Evolutionary conservation across 148 eudicot genomes (phyloP), one percentile per base, ranked within the genome.

Genomic region (Spergularia marina): DNA sequence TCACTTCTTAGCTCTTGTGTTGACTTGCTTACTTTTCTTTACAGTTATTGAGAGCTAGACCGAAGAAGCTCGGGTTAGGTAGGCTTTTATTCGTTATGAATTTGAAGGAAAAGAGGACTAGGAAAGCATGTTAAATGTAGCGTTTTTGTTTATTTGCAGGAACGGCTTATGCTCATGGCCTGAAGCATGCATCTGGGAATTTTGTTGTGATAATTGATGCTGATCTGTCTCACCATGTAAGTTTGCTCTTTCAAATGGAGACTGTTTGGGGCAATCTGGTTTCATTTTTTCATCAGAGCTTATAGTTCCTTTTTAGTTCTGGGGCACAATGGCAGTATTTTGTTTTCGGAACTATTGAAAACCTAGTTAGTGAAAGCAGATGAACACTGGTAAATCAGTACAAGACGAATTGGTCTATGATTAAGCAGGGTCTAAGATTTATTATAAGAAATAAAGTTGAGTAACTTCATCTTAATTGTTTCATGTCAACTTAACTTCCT

Each of bases 21-120:
- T 71, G 47, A 53, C 30, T 40, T 61, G 36, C 16, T 5, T 53
- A 30, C 36, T 18, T 54, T 71, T 25, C n/a, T 52, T 65, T 83
- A 73, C 94, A 95, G 99, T 79, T 92, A 58, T 80, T 95, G 83
- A 89, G 94, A 87, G 88, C 96, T 73, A 86, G 99, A 80, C 88
- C 99, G 9, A 90, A 80, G 85, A 95, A 95, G 91, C 96, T 95
- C 57, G 99, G 99, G 30, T 75, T 95, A 83, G 98, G 98, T 92
- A 86, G 75, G 82, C 65, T 65, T 56, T 30, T 54, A 54, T 61
- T 20, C 57, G 68, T 77, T 41, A 77, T 76, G 40, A 18, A 40
- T 8, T 13, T 85, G 54, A 34, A 39, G 68, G 63, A 65, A 44
- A 82, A 77, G 78, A 84, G 80, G 74, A 54, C 60, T 80, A 76